phyloP scores from a whole-genome alignment of 1,139 yeast species.

The Hyphopichia burtonii region DNA sequence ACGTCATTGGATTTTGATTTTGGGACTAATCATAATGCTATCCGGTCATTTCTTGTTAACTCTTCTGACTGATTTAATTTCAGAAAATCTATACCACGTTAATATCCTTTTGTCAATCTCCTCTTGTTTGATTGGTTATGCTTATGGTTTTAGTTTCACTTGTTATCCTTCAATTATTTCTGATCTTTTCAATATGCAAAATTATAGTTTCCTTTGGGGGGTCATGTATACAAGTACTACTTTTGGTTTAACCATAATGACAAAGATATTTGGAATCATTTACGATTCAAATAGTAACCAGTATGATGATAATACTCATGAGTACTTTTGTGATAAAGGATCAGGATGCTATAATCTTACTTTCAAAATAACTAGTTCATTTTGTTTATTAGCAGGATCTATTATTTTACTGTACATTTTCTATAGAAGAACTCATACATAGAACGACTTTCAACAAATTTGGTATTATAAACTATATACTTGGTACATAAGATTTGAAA shows the following conservation, averaged over 20 bases:
- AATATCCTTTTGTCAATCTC: slow-evolving; percentile 41
- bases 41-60: slow-evolving; percentile 43
- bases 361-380: slow-evolving; percentile 31
- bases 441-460: too few species aligned
- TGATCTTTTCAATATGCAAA: slow-evolving; percentile 70
- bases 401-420: slow-evolving; percentile 25
- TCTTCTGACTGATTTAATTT: slow-evolving; percentile 24
- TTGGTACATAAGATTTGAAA: background rate
- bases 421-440: background rate
- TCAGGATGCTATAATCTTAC: slow-evolving; percentile 38
- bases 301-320: slow-evolving; percentile 19
- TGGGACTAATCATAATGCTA: slow-evolving; percentile 45
- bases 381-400: slow-evolving; percentile 24
- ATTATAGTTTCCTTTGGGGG: slow-evolving; percentile 84
- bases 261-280: slow-evolving; percentile 39
- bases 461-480: background rate
- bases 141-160: slow-evolving; percentile 83
- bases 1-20: slow-evolving; percentile 65
- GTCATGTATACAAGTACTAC: slow-evolving; percentile 58
- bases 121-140: slow-evolving; percentile 65
- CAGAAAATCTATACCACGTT: slow-evolving; percentile 23
- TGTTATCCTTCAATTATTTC: slow-evolving; percentile 78
- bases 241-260: slow-evolving; percentile 34
- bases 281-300: slow-evolving; percentile 35
- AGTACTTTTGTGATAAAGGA: slow-evolving; percentile 36